Evolutionary conservation across 2,329 filamentous ascomycete species (phyloP), one percentile per base, ranked within the genome.

Genomic region (Nannizzia gypsea): DNA sequence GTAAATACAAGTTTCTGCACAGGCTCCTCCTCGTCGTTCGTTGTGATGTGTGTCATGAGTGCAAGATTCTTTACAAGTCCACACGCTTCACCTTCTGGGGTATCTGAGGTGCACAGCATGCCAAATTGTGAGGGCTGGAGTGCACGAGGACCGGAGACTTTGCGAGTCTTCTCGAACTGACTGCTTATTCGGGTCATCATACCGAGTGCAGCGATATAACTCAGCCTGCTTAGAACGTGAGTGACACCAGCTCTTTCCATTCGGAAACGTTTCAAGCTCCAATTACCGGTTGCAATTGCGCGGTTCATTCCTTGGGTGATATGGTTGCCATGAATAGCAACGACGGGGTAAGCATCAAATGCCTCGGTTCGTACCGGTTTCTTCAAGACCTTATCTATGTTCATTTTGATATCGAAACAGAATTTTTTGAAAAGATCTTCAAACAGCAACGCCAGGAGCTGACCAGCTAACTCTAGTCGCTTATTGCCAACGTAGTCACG

Each of bases 171-270:
- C 72, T 99, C 93, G 69, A 99, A 99, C 76, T 99, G 93, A 81
- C 89, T 95, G 72, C 88, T 93, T 69, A 99, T 97, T 73, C 93
- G 83, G 13, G 93, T 99, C 93, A 99, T 99, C 95, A 99, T 99
- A 63, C 95, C 95, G 28, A 99, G 82, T 28, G 93, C 93, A 64
- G 88, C 89, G 72, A 99, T 96, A 70, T 97, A 99, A 73, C 92
- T 97, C 59, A 99, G 79, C 64, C 93, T 85, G 74, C 92, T 97
- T 56, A 99, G 80, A 44, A 99, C 90, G 73, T 99, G 93, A 0
- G 95, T 97, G 22, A 99, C 90, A 70, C 93, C 93, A 22, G 93
- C 92, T 71, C 92, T 82, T 70, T 97, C 95, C 93, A 99, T 99
- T 73, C 92, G 90, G 78, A 99, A 99, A 71, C 95, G 90, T 75